phyloP scores from a whole-genome alignment of 257 asterid genomes.

The Solanum pinnatisectum region DNA sequence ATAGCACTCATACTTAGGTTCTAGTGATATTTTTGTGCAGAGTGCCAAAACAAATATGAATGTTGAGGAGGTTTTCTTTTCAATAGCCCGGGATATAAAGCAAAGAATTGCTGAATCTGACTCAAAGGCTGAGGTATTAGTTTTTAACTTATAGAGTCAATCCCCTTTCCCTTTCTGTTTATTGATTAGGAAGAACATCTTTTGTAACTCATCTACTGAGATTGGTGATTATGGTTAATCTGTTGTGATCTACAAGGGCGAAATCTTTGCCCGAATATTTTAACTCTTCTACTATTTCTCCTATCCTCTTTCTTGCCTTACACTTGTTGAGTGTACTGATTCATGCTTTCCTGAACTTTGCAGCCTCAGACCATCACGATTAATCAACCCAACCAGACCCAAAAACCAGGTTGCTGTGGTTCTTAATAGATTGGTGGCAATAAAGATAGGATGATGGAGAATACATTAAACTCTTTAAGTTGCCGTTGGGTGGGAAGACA shows the following conservation, averaged over 20 bases:
- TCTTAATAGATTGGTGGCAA: background rate
- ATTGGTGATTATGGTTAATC: background rate
- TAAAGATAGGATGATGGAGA: background rate
- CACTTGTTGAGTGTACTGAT: background rate
- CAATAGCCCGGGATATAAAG: constrained; percentile 24
- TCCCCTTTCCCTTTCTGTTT: background rate
- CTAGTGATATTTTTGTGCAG: background rate
- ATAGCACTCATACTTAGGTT: background rate
- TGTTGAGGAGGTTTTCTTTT: constrained; percentile 23
- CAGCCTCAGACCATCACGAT: constrained; percentile 34
- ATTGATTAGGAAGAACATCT: background rate
- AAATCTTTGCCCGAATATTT: background rate
- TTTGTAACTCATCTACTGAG: background rate
- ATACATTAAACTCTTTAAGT: background rate
- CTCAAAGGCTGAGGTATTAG: constrained; percentile 15
- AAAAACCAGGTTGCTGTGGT: constrained; percentile 37
- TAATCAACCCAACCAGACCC: constrained; percentile 24
- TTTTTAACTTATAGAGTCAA: background rate
- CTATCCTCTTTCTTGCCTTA: background rate
- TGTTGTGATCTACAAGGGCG: background rate
- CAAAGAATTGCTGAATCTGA: constrained; percentile 19
- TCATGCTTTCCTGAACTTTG: background rate
- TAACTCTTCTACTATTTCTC: background rate
- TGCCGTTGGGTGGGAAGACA: background rate
- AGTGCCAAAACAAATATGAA: constrained; percentile 27